phyloP scores from a whole-genome alignment of 1,284 basidiomycete genomes.

The Neolentinus lepideus region DNA sequence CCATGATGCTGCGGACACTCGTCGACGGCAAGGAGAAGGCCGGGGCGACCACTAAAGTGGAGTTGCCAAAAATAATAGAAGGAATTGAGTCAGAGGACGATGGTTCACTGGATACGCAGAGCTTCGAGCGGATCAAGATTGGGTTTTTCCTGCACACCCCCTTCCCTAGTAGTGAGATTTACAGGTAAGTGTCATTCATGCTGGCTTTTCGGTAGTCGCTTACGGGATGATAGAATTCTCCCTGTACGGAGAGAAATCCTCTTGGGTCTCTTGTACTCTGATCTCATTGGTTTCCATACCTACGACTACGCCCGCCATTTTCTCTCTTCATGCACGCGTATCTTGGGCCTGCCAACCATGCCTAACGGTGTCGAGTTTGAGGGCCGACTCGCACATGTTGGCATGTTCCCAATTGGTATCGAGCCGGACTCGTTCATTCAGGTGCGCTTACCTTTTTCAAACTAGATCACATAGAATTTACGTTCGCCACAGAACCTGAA shows the following conservation, averaged over 20 bases:
- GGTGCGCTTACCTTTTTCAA: conserved; percentile 27
- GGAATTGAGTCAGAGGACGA: conserved; percentile 58
- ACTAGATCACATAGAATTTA: background rate
- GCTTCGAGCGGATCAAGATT: conserved; percentile 72
- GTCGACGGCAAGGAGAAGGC: conserved; percentile 65
- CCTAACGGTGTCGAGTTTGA: conserved; percentile 97
- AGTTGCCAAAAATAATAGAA: conserved; percentile 72
- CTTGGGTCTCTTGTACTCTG: conserved; percentile 91
- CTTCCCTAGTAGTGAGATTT: conserved; percentile 97
- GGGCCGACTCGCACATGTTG: conserved; percentile 92
- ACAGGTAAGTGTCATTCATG: conserved; percentile 54
- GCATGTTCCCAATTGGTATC: conserved; percentile 98
- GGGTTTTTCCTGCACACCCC: conserved; percentile 99
- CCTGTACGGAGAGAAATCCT: conserved; percentile 96
- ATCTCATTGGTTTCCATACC: conserved; percentile 98
- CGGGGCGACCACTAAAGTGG: conserved; percentile 57
- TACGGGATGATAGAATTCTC: conserved; percentile 58
- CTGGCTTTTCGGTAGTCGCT: background rate
- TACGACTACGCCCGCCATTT: conserved; percentile 99
- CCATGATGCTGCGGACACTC: conserved; percentile 86
- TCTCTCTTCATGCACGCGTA: conserved; percentile 95
- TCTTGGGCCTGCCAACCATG: conserved; percentile 94
- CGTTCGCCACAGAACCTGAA: conserved; percentile 53
- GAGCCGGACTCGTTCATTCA: conserved; percentile 91
- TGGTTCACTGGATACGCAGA: conserved; percentile 26